Evolutionary conservation across 2,329 filamentous ascomycete species (phyloP).

Genomic region (Colletotrichum graminicola): DNA sequence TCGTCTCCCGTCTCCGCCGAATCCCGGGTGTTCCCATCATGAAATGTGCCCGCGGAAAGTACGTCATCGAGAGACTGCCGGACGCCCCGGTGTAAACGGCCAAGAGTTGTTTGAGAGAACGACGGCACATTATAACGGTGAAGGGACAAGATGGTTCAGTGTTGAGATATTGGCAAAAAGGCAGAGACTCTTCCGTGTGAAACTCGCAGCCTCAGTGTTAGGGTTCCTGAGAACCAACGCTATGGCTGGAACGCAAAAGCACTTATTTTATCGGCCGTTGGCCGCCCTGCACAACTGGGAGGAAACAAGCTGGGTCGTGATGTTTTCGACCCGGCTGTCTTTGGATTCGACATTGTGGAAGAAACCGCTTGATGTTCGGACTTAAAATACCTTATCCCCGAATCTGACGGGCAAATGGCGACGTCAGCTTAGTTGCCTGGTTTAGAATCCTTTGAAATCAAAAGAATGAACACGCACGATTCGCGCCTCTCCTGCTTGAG

Average conservation of each 20-base stretch:
- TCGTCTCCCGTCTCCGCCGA: slow-evolving; percentile 72
- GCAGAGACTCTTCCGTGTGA: neutral
- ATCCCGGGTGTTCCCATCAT: slow-evolving; percentile 62
- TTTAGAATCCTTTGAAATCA: slow-evolving; percentile 9
- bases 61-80: slow-evolving; percentile 91
- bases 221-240: neutral
- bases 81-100: slow-evolving; percentile 76
- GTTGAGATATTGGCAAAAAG: neutral
- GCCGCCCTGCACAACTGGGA: neutral
- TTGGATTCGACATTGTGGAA: neutral
- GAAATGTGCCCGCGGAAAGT: slow-evolving; percentile 89
- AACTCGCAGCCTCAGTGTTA: neutral
- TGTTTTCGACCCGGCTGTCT: slow-evolving; percentile 35
- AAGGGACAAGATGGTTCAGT: neutral
- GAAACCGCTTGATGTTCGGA: slow-evolving; percentile 12
- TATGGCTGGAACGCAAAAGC: neutral
- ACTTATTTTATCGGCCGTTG: slow-evolving; percentile 5
- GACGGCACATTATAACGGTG: too few relatives aligned
- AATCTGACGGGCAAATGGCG: slow-evolving; percentile 15
- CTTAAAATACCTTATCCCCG: slow-evolving; percentile 33
- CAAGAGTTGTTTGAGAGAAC: slow-evolving; percentile 14
- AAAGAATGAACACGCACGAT: slow-evolving; percentile 2
- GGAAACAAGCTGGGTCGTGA: slow-evolving; percentile 26
- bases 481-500: neutral
- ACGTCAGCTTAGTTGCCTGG: slow-evolving; percentile 30